These are phyloP conservation scores for Hippophae rhamnoides DNA, from an alignment of 306 rosid genomes.

Conservation along the genomic window DNA sequence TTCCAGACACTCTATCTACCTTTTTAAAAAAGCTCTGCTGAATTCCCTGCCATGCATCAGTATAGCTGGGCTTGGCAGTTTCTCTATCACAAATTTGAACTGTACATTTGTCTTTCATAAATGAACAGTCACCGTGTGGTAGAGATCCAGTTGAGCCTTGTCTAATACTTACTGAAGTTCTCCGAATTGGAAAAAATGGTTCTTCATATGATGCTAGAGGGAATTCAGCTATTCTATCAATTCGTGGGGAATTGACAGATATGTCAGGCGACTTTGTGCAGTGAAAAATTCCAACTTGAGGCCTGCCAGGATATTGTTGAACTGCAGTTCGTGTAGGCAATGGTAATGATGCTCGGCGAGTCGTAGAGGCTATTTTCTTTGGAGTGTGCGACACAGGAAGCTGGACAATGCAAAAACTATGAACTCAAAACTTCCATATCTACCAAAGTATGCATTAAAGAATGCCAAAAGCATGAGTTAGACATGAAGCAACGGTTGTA, in stretches of 20 bases:
- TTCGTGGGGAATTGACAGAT: slow-evolving; percentile 91
- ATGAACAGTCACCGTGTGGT: slow-evolving; percentile 43
- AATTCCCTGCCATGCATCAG: slow-evolving; percentile 59
- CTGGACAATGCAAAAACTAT: slow-evolving; percentile 26
- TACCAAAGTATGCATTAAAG: slow-evolving; percentile 11
- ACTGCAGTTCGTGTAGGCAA: slow-evolving; percentile 34
- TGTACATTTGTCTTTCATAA: slow-evolving; percentile 86
- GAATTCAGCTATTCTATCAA: slow-evolving; percentile 92
- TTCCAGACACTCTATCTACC: slow-evolving; percentile 37
- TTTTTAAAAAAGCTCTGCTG: slow-evolving; percentile 39
- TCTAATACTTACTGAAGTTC: slow-evolving; percentile 31
- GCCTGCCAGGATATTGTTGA: slow-evolving; percentile 33
- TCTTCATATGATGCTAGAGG: slow-evolving; percentile 74
- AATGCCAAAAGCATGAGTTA: neutral
- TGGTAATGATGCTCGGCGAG: slow-evolving; percentile 84
- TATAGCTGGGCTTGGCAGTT: slow-evolving; percentile 34
- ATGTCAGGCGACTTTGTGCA: slow-evolving; percentile 61
- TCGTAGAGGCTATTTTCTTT: slow-evolving; percentile 31
- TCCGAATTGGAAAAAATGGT: slow-evolving; percentile 34
- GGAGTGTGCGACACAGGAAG: slow-evolving; percentile 35
- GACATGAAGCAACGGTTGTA: neutral
- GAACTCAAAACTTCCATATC: slow-evolving; percentile 20
- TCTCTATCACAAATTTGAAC: slow-evolving; percentile 49
- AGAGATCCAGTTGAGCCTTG: slow-evolving; percentile 53
- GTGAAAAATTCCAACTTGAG: slow-evolving; percentile 37